Evolutionary conservation across 371 early-diverging fungal species (phyloP), one percentile per base, ranked within the genome.

Genomic region (Umbelopsis sp.): DNA sequence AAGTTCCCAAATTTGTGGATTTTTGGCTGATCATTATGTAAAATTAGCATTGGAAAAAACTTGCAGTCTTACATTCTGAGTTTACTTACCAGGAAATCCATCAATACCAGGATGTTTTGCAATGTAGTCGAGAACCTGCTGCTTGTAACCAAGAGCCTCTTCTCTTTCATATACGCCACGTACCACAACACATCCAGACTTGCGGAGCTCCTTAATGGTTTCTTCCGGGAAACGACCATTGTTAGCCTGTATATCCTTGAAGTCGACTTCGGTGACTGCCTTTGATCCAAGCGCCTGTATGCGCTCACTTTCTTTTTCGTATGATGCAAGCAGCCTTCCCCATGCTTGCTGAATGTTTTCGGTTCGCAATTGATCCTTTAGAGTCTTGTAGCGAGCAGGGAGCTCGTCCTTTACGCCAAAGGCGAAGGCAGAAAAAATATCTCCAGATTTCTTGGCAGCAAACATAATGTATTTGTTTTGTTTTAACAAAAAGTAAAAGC

Each of bases 1-100:
- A 0, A 79, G 44, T 44, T 81, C 82, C 76, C 76, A 81, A 4
- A 78, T 73, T 50, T 77, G 78, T 6, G 80, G 82, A 63, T 78
- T 68, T 6, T 71, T 70, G 44, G 57, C 57, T 57, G 18, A 3
- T 1, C 8, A 6, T 8, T 4, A n/a, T 25, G 14, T 4, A 14
- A 35, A 32, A 18, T n/a, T 18, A 29, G 57, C 57, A 57, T 14
- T 32, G 1, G 12, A 57, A 3, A 3, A 35, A 16, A 11, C 53
- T 9, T 7, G 41, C 41, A 7, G 12, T 41, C 10, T 16, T 35
- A 8, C 35, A 35, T 57, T 0, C 6, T 4, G 12, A 29, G 11
- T 35, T 0, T 29, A 57, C 18, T 57, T 35, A 57, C 68, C 70
- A 9, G 80, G 82, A 44, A 71, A 79, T 0, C 82, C 82, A 45